A percentile compares a stretch with the other conserved stretches of the same genome.
These are phyloP conservation scores for Colletotrichum sidae DNA, from an alignment of 2,329 filamentous ascomycete genomes.

Conservation along the genomic window DNA sequence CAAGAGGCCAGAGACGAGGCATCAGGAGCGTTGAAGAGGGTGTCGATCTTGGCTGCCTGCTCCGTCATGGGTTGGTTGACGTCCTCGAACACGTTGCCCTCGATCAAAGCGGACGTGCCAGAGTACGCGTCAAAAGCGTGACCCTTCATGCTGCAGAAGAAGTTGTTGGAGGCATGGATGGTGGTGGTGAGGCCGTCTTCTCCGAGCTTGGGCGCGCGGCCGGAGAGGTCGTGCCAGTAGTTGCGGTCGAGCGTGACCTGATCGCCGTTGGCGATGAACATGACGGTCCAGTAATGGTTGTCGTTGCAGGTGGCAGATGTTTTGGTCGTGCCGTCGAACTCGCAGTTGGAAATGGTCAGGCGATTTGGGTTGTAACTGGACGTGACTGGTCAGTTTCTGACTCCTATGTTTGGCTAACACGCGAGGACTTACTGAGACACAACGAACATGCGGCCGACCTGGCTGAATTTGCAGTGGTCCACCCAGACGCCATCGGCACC, in stretches of 20 bases:
- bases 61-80: slow-evolving; percentile 52
- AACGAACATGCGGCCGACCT: slow-evolving; percentile 15
- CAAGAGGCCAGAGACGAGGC: slow-evolving; percentile 35
- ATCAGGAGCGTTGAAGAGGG: slow-evolving; percentile 40
- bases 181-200: slow-evolving; percentile 37
- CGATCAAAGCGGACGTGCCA: slow-evolving; percentile 41
- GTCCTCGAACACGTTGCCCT: slow-evolving; percentile 51
- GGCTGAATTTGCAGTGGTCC: slow-evolving; percentile 48
- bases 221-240: slow-evolving; percentile 44
- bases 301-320: slow-evolving; percentile 47
- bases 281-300: slow-evolving; percentile 49
- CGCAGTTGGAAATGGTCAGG: slow-evolving; percentile 52
- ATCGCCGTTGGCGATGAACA: slow-evolving; percentile 45
- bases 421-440: slow-evolving; percentile 1
- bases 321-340: slow-evolving; percentile 51
- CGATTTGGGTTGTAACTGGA: slow-evolving; percentile 39
- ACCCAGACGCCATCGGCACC: slow-evolving; percentile 49
- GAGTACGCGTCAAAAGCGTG: slow-evolving; percentile 65
- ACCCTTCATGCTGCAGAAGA: slow-evolving; percentile 44
- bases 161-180: slow-evolving; percentile 45
- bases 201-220: slow-evolving; percentile 48
- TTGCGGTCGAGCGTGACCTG: slow-evolving; percentile 51
- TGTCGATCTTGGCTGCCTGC: slow-evolving; percentile 42
- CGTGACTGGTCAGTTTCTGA: background rate
- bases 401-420: background rate